Base-by-base conservation (phyloP, 495 filamentous ascomycete species). In the Neurospora terricola region DNA sequence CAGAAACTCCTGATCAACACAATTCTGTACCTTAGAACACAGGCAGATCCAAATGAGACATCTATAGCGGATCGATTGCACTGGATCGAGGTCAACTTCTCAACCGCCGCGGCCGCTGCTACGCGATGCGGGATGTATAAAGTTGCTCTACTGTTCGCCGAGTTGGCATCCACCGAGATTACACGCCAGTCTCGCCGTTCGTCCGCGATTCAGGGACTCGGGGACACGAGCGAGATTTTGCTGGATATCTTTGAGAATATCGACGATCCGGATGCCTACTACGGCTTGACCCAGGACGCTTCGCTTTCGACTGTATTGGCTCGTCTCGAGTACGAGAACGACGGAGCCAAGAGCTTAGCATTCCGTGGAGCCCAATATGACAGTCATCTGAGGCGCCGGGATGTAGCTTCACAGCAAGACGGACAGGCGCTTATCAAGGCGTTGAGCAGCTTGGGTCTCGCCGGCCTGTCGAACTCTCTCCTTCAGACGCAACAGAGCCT, bases 241-340 rank as follows among this genome's bases (percentile, higher is more conserved):
- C 86, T 97, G 73, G 83, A 88, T 10, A 92, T 98, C 3, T 99
- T 93, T 79, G 91, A 91, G 80, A 92, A 93, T 72, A 91, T 98
- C 43, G 94, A 97, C 80, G 96, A 99, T 79, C 94, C 94, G 16
- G 96, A 99, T 78, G 89, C 94, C 21, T 98, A 94, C 79, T 98
- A 99, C 77, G 96, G 96, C n/a, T 90, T 98, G 27, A 87, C 91
- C 69, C 92, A 96, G 79, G 87, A 86, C 30, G 87, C 93, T 12
- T 92, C 89, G 68, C 82, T 99, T 48, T 84, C 86, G 18, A 91
- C 91, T 0, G 90, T 98, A 9, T 86, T 97, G 75, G 88, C 91
- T 36, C 89, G 90, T 37, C 86, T 98, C n/a, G 94, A 97, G 76
- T 95, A 97, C 77, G 96, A 99, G 82, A 87, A 89, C 62, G 90